Evolutionary conservation across 345 rosid genomes (phyloP).

Genomic region (Jatropha curcas): DNA sequence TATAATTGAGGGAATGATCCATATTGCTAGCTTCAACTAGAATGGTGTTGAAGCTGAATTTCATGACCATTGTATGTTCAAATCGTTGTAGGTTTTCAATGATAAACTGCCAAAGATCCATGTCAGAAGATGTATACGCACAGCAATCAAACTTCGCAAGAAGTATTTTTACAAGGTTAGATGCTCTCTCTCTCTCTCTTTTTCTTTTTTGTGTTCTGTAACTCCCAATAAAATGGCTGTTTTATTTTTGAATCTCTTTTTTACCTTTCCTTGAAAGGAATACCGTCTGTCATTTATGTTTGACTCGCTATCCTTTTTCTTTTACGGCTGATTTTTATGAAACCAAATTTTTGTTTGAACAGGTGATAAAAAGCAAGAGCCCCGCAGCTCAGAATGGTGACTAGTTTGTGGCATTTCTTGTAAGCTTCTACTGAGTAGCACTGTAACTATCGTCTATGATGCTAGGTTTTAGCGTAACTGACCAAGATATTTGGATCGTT

Average conservation of each 20-base stretch:
- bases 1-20: background rate
- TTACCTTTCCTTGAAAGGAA: background rate
- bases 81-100: constrained; percentile 71
- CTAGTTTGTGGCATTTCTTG: constrained; percentile 4
- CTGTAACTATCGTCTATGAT: background rate
- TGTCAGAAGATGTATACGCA: constrained; percentile 61
- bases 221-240: background rate
- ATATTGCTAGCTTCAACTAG: background rate
- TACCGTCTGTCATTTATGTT: background rate
- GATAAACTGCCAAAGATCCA: constrained; percentile 72
- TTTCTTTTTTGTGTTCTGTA: background rate
- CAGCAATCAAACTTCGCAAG: constrained; percentile 83
- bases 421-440: constrained; percentile 7
- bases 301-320: background rate
- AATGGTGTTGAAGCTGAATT: background rate
- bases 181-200: too few relatives aligned
- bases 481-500: constrained; percentile 3
- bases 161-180: constrained; percentile 81
- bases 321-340: constrained; percentile 25
- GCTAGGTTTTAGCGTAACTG: background rate
- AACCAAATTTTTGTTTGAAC: constrained; percentile 37
- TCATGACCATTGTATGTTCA: background rate
- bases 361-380: constrained; percentile 39
- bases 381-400: constrained; percentile 23
- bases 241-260: background rate